phyloP scores from a whole-genome alignment of 2,329 filamentous ascomycete genomes.

The Microdochium paspali region DNA sequence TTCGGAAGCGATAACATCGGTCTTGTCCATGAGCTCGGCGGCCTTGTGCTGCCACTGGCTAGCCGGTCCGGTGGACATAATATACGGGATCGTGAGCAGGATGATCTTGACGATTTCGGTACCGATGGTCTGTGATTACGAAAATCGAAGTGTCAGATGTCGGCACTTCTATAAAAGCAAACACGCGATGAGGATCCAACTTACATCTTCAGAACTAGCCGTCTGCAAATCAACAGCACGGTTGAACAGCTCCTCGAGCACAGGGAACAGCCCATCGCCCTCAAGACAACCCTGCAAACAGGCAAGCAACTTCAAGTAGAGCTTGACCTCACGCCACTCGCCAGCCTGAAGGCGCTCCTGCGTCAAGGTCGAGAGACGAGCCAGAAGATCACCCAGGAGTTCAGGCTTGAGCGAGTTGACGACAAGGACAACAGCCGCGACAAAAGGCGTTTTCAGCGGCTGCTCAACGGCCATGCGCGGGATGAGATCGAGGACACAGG shows the following conservation, averaged over 20 bases:
- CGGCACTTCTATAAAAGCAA: too few species aligned
- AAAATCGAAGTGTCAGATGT: too few species aligned
- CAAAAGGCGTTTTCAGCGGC: conserved; percentile 94
- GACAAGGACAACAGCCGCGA: conserved; percentile 73
- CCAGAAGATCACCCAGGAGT: conserved; percentile 62
- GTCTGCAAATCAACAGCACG: conserved; percentile 91
- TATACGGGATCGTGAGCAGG: conserved; percentile 85
- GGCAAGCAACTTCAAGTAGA: conserved; percentile 80
- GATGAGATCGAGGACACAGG: conserved; percentile 62
- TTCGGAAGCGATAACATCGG: conserved; percentile 85
- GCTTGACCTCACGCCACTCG: conserved; percentile 85
- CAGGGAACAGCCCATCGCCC: conserved; percentile 74
- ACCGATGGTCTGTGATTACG: conserved; percentile 50
- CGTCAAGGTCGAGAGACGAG: conserved; percentile 46
- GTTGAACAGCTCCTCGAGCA: conserved; percentile 84
- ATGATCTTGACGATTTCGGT: conserved; percentile 96
- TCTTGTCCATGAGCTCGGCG: conserved; percentile 77
- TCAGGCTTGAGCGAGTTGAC: conserved; percentile 72
- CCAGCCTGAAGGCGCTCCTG: conserved; percentile 63
- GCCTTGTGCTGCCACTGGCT: conserved; percentile 62
- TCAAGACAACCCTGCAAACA: conserved; percentile 73
- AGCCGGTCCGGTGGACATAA: conserved; percentile 64
- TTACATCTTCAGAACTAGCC: conserved; percentile 82
- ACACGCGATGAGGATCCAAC: too few species aligned
- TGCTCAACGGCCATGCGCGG: conserved; percentile 79